Percentiles rank a stretch among this genome's conserved stretches.
Evolutionary conservation across 352 stramenopile species (phyloP).

Genomic region (Phytopythium mirpurense): DNA sequence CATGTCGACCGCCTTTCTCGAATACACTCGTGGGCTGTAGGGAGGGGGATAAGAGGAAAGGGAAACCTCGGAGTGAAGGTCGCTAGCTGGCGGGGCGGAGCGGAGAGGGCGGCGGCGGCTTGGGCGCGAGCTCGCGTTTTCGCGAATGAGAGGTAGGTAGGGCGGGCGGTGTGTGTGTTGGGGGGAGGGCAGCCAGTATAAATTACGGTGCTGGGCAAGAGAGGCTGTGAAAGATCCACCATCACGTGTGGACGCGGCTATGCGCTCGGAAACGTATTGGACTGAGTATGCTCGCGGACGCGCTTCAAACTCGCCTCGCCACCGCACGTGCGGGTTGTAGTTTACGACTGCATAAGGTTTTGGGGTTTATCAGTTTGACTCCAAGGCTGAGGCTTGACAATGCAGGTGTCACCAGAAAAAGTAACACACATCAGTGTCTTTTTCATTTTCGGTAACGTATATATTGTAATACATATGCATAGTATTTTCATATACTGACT

Average conservation of each 20-base stretch:
- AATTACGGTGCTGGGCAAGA: neutral
- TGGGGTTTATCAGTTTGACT: no score
- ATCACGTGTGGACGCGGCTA: neutral
- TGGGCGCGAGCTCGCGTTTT: conserved; percentile 1
- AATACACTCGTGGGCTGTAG: no score
- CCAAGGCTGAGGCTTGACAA: conserved; percentile 5
- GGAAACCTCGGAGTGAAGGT: neutral
- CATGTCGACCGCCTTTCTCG: conserved; percentile 17
- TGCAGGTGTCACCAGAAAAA: conserved; percentile 1
- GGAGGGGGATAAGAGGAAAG: neutral
- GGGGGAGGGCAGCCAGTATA: neutral
- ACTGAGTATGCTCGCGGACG: neutral
- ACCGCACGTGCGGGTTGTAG: neutral
- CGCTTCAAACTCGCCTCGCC: conserved; percentile 5
- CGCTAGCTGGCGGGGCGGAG: neutral
- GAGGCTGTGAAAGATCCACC: conserved; percentile 7
- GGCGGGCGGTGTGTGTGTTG: neutral
- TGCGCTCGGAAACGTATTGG: neutral
- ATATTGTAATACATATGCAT: no score
- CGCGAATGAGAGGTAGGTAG: neutral
- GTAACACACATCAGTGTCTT: no score
- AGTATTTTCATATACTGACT: no score
- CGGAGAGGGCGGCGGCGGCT: neutral
- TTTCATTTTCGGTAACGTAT: no score
- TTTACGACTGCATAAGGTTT: neutral